A percentile compares a stretch with the other conserved stretches of the same genome.
These are phyloP conservation scores for Cutaneotrichosporon mucoides DNA, from an alignment of 1,284 basidiomycete genomes.

Conservation along the genomic window DNA sequence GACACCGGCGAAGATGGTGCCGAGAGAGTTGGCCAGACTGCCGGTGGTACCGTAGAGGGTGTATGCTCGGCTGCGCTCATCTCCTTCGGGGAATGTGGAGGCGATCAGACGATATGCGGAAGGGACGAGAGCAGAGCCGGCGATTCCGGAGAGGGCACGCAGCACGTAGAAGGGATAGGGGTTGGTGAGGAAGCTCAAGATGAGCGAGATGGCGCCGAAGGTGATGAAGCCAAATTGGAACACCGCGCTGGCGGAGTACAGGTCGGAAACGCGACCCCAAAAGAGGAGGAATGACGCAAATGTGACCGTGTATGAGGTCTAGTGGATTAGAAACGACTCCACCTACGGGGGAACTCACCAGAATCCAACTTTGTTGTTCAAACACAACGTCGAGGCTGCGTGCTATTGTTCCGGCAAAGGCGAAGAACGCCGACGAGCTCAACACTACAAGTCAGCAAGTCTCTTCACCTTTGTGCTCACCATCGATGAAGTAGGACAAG, in stretches of 20 bases:
- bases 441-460: not conserved
- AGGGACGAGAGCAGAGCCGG: constrained; percentile 33
- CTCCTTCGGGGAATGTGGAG: constrained; percentile 21
- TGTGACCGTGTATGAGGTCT: constrained; percentile 29
- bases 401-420: constrained; percentile 24
- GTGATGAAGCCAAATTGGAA: constrained; percentile 28
- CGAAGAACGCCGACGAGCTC: constrained; percentile 18
- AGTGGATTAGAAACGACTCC: too few species aligned
- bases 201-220: constrained; percentile 32
- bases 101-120: constrained; percentile 36
- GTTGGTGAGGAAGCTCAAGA: constrained; percentile 38
- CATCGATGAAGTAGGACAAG: not conserved
- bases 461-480: not conserved
- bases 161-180: constrained; percentile 39
- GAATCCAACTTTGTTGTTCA: constrained; percentile 30
- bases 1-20: constrained; percentile 30
- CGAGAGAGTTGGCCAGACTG: constrained; percentile 28
- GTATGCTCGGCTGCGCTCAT: constrained; percentile 27
- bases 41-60: constrained; percentile 37
- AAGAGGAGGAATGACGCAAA: constrained; percentile 35
- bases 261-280: constrained; percentile 34
- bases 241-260: constrained; percentile 30
- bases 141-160: constrained; percentile 34
- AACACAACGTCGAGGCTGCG: constrained; percentile 22
- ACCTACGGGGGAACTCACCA: constrained; percentile 11